A percentile compares a stretch with the other conserved stretches of the same genome.
phyloP scores from a whole-genome alignment of 192 early-diverging fungal species.

The Diversispora eburnea region DNA sequence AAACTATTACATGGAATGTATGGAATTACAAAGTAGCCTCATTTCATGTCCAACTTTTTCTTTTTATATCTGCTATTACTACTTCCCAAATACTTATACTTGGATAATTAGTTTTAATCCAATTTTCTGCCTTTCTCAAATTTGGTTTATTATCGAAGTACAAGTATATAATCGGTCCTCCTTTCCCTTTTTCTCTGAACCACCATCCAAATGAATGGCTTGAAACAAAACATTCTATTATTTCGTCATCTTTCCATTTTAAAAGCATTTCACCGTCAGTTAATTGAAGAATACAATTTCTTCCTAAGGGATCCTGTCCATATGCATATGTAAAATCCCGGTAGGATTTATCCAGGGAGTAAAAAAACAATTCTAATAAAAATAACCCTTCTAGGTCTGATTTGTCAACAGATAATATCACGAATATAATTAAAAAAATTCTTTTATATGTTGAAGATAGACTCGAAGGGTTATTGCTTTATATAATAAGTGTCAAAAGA shows the following conservation, averaged over 20 bases:
- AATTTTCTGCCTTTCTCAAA: conserved; percentile 8
- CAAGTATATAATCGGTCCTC: neutral
- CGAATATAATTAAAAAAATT: too few species aligned
- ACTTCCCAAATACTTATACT: conserved; percentile 1
- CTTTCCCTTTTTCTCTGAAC: conserved; percentile 1
- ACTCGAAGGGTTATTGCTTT: too few species aligned
- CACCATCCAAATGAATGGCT: neutral
- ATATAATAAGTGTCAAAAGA: too few species aligned
- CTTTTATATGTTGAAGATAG: too few species aligned
- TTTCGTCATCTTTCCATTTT: neutral
- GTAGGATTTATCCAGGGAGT: neutral
- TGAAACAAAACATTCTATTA: conserved; percentile 13
- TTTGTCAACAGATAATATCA: too few species aligned
- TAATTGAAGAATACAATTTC: conserved; percentile 1
- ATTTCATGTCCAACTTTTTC: neutral
- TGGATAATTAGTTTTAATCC: neutral
- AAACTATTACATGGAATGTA: too few species aligned
- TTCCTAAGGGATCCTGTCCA: neutral
- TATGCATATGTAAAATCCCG: neutral
- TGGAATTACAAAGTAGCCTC: too few species aligned
- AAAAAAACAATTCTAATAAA: too few species aligned
- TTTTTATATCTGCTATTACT: too few species aligned
- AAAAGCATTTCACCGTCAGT: neutral
- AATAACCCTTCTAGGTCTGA: too few species aligned
- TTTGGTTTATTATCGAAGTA: conserved; percentile 1